A percentile compares a stretch with the other conserved stretches of the same genome.
phyloP scores from a whole-genome alignment of 129 eudicot genomes.

The Tagetes patula region DNA sequence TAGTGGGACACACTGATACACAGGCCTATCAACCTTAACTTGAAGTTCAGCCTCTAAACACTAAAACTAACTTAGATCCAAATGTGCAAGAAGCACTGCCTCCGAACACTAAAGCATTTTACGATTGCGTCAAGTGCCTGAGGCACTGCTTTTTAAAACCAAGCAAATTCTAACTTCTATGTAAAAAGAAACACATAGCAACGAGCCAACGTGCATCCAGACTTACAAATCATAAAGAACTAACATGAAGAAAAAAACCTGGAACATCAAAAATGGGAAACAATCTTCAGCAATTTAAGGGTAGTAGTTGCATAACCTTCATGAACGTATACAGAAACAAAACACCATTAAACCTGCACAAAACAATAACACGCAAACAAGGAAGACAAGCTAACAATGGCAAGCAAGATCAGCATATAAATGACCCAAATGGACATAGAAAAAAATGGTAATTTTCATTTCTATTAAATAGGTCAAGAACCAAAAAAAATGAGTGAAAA shows the following conservation, averaged over 20 bases:
- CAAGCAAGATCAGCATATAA: not conserved
- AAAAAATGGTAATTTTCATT: slow-evolving; percentile 29
- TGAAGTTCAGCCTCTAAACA: not conserved
- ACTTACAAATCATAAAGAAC: not conserved
- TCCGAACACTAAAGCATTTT: not conserved
- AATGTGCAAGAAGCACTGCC: not conserved
- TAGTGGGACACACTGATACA: too few species aligned
- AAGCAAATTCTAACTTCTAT: not conserved
- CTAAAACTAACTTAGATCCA: not conserved
- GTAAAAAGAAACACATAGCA: not conserved
- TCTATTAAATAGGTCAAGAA: slow-evolving; percentile 20
- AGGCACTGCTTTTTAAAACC: not conserved
- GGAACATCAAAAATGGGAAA: not conserved
- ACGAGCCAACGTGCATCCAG: not conserved
- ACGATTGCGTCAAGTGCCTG: not conserved
- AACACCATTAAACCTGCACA: slow-evolving; percentile 14
- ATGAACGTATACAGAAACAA: slow-evolving; percentile 9
- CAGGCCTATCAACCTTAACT: too few species aligned
- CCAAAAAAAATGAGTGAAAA: slow-evolving; percentile 21
- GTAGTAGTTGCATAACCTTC: slow-evolving; percentile 17
- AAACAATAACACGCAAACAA: slow-evolving; percentile 10
- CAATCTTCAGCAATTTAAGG: not conserved
- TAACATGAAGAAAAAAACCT: not conserved
- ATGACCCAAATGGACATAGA: slow-evolving; percentile 5
- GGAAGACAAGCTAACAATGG: slow-evolving; percentile 7